A percentile compares a stretch with the other conserved stretches of the same genome.
These are phyloP conservation scores for Cinchona pubescens DNA, from an alignment of 257 asterid genomes.

Conservation along the genomic window DNA sequence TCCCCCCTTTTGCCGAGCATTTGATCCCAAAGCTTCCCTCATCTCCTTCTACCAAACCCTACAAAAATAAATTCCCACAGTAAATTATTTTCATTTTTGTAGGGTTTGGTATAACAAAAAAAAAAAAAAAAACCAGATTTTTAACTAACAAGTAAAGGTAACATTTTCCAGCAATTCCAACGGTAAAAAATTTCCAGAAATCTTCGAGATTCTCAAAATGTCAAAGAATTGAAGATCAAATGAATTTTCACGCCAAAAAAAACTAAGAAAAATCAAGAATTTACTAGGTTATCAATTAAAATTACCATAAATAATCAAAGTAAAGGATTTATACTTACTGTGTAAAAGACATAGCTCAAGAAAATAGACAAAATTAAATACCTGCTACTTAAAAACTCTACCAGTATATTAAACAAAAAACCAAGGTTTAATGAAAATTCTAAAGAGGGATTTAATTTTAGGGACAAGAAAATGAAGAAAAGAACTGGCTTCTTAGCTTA, in stretches of 20 bases:
- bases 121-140: background rate
- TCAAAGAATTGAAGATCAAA: background rate
- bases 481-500: too few relatives aligned
- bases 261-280: constrained; percentile 1
- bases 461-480: background rate
- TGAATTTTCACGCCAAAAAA: background rate
- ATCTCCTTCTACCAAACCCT: constrained; percentile 16
- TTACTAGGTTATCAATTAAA: background rate
- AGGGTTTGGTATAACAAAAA: too few relatives aligned
- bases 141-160: too few relatives aligned
- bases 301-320: background rate
- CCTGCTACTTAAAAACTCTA: background rate
- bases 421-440: background rate
- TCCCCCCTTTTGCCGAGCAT: constrained; percentile 1
- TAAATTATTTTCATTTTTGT: too few relatives aligned
- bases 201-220: background rate
- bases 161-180: background rate
- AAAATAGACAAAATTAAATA: background rate
- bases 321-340: constrained; percentile 3
- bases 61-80: background rate
- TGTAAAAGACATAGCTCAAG: background rate
- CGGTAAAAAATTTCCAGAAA: background rate
- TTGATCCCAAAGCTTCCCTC: too few relatives aligned
- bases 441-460: background rate
- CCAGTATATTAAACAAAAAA: background rate